Evolutionary conservation across 805 yeast genomes (phyloP), one percentile per base, ranked within the genome.

Genomic region (Yarrowia keelungensis): DNA sequence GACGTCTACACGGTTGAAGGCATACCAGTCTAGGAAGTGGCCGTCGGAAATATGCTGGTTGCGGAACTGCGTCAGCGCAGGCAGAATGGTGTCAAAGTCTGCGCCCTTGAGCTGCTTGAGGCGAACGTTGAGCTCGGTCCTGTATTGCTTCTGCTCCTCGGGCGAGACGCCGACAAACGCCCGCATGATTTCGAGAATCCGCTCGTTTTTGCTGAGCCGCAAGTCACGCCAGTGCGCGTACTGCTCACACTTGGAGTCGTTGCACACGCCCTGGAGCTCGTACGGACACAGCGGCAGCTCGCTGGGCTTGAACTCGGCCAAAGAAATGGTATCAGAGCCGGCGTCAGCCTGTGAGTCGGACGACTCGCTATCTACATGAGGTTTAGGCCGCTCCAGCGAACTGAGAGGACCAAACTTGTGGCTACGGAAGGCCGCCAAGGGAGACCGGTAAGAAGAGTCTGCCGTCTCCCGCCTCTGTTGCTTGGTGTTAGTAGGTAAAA

Each of bases 1-100:
- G 65, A 59, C 51, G 51, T 59, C 65, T 59, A 59, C 65, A 45
- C 65, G 65, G 50, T 59, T 45, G 65, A 59, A 59, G 65, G 65
- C 51, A 43, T 59, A 45, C 65, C 65, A 59, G 42, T 59, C 65
- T 16, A 59, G 65, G 51, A 59, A 59, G 22, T 45, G 50, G 47
- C 51, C 65, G 19, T 59, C 65, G 19, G 51, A 35, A 45, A 43
- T 42, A 59, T 42, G 51, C 65, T 56, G 39, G 50, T 45, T 45
- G 41, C 65, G 65, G 35, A 59, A 59, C 50, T 45, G 47, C 32
- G 46, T 45, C 14, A 59, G 51, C 45, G 65, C 65, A 35, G 51
- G 51, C 41, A 59, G 41, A 16, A 59, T 59, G 32, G 50, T 19
- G 46, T 59, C 42, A 43, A 47, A 62, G 26, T 62, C 67, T 5